Conservation (phyloP, 2,329 filamentous ascomycete species). For the Ophiocordyceps sinensis region DNA sequence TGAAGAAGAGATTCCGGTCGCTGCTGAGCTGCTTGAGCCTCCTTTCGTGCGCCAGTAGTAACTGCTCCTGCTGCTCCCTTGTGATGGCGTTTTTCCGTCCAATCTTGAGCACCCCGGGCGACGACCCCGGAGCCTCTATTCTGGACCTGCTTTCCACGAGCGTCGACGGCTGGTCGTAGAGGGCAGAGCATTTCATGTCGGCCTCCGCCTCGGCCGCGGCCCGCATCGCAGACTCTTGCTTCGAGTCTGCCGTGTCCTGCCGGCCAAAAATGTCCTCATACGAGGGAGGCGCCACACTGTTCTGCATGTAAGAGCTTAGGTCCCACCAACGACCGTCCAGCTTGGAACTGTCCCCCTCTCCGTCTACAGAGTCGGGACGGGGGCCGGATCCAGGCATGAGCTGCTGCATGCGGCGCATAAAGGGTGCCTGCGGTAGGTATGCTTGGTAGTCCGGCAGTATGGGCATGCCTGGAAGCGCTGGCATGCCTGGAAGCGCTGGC, state of each 20-base stretch:
- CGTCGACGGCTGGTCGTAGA: slow-evolving; percentile 30
- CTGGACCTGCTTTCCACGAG: slow-evolving; percentile 12
- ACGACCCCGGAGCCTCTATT: slow-evolving; percentile 14
- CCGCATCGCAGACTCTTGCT: slow-evolving; percentile 41
- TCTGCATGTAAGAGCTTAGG: slow-evolving; percentile 39
- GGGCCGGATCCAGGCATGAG: slow-evolving; percentile 48
- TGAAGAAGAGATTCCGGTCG: slow-evolving; percentile 52
- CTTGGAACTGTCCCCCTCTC: slow-evolving; percentile 23
- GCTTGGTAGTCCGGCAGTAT: slow-evolving; percentile 59
- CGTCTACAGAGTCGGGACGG: slow-evolving; percentile 32
- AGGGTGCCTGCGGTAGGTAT: slow-evolving; percentile 41
- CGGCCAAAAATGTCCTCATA: slow-evolving; percentile 68
- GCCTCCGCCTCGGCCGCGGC: slow-evolving; percentile 45
- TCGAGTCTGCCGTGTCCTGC: slow-evolving; percentile 31
- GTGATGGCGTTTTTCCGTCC: slow-evolving; percentile 50
- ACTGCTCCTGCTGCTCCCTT: slow-evolving; percentile 48
- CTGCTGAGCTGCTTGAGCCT: slow-evolving; percentile 49
- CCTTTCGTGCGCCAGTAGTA: slow-evolving; percentile 44
- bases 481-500: no score
- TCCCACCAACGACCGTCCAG: slow-evolving; percentile 53
- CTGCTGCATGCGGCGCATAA: slow-evolving; percentile 59
- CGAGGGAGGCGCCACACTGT: slow-evolving; percentile 42
- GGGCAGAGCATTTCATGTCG: slow-evolving; percentile 38
- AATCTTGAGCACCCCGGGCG: slow-evolving; percentile 36
- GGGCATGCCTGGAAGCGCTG: slow-evolving; percentile 40